Percentiles rank a stretch among this genome's conserved stretches.
Evolutionary conservation across 805 yeast genomes (phyloP).

Genomic region (Lipomyces sp.): DNA sequence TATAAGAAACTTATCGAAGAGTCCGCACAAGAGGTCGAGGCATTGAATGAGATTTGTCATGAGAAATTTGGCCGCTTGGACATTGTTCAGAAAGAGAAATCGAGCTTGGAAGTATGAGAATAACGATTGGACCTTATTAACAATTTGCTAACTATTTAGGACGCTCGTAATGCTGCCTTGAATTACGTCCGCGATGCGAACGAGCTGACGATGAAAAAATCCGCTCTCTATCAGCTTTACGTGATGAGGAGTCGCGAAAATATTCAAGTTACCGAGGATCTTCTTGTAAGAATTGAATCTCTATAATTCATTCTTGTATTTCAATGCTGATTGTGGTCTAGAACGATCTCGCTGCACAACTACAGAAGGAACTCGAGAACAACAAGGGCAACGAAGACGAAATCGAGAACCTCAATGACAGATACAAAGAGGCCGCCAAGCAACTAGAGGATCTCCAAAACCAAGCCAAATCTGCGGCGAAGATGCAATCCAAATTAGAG

Average conservation of each 20-base stretch:
- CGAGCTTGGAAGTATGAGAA: constrained; percentile 45
- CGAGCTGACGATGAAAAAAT: constrained; percentile 55
- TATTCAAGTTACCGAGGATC: constrained; percentile 49
- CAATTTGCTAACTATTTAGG: constrained; percentile 48
- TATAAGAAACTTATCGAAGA: constrained; percentile 80
- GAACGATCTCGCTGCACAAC: constrained; percentile 49
- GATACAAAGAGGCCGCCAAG: constrained; percentile 30
- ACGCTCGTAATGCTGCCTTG: constrained; percentile 70
- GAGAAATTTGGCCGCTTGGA: constrained; percentile 82
- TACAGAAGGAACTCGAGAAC: constrained; percentile 53
- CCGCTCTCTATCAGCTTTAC: constrained; percentile 59
- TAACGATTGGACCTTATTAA: background rate
- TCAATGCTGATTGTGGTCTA: background rate
- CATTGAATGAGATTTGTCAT: constrained; percentile 75
- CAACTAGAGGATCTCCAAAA: constrained; percentile 41
- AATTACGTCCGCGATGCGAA: constrained; percentile 69
- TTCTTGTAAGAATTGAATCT: constrained; percentile 41
- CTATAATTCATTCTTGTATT: background rate
- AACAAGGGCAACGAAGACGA: constrained; percentile 51
- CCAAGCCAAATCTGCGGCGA: constrained; percentile 43
- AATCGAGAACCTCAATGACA: constrained; percentile 43
- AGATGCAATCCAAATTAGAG: constrained; percentile 50
- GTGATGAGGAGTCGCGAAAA: constrained; percentile 47
- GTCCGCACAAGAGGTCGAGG: constrained; percentile 63
- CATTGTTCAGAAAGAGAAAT: constrained; percentile 77